A percentile compares a stretch with the other conserved stretches of the same genome.
phyloP scores from a whole-genome alignment of 371 early-diverging fungal genomes.

The Mucor lusitanicus region DNA sequence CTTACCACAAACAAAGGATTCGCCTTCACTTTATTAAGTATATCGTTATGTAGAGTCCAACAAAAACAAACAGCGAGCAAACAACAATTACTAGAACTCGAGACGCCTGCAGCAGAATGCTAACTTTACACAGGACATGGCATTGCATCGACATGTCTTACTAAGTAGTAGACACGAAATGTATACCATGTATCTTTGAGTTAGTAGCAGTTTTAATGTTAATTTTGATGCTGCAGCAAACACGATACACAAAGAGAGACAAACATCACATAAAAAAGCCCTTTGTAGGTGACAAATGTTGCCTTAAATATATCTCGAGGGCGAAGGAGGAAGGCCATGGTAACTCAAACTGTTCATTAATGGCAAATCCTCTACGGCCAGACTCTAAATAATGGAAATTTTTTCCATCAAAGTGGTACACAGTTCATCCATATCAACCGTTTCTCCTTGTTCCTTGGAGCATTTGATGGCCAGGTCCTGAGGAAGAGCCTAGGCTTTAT shows the following conservation, averaged over 20 bases:
- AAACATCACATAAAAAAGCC: neutral
- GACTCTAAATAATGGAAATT: constrained; percentile 14
- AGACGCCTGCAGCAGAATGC: neutral
- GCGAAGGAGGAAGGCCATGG: neutral
- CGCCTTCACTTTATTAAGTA: neutral
- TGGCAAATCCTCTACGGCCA: constrained; percentile 1
- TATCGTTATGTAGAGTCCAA: neutral
- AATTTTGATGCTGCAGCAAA: neutral
- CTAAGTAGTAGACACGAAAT: neutral
- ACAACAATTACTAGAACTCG: neutral
- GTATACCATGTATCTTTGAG: neutral
- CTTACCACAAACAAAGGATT: neutral
- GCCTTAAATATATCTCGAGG: neutral
- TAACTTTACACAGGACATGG: neutral
- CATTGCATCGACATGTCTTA: neutral
- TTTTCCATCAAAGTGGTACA: constrained; percentile 3
- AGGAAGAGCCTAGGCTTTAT: neutral
- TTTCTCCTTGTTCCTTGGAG: constrained; percentile 1
- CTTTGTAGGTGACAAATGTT: neutral
- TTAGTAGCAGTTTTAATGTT: constrained; percentile 2
- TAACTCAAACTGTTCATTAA: constrained; percentile 3
- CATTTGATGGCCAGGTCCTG: neutral
- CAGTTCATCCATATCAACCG: neutral
- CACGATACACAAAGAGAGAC: neutral
- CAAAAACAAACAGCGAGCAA: neutral